Conservation (phyloP, 1,284 basidiomycete species). For the Ustilago crameri region DNA sequence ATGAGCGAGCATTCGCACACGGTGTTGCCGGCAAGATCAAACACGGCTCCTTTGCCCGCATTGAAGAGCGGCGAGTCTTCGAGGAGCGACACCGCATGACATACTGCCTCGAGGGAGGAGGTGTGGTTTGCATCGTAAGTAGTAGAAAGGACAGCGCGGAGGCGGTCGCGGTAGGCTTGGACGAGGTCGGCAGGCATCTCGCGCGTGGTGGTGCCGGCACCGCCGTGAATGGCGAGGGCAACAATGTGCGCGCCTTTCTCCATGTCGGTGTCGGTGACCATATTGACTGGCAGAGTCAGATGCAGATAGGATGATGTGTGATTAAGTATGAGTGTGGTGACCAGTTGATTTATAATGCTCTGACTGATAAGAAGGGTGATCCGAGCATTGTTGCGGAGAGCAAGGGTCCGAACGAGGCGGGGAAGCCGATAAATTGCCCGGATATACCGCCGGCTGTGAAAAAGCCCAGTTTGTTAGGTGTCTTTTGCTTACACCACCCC, state of each 20-base stretch:
- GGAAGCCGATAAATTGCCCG: slow-evolving; percentile 11
- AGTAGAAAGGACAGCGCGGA: slow-evolving; percentile 74
- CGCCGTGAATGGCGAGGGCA: slow-evolving; percentile 49
- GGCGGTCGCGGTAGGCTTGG: slow-evolving; percentile 74
- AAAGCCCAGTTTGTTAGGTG: no score
- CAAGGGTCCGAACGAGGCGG: background rate
- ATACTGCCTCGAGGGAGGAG: slow-evolving; percentile 83
- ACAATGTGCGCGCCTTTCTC: slow-evolving; percentile 20
- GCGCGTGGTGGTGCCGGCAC: slow-evolving; percentile 37
- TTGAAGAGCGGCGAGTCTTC: slow-evolving; percentile 84
- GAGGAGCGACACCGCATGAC: slow-evolving; percentile 78
- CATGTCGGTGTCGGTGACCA: background rate
- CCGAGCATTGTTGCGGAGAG: slow-evolving; percentile 10
- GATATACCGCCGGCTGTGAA: slow-evolving; percentile 1
- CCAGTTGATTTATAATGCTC: no score
- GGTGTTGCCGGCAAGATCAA: slow-evolving; percentile 71
- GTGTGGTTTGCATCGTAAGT: slow-evolving; percentile 76
- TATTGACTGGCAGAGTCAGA: no score
- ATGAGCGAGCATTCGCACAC: slow-evolving; percentile 77
- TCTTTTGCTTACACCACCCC: no score
- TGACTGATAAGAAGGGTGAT: slow-evolving; percentile 1
- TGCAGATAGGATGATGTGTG: no score
- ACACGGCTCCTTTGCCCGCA: slow-evolving; percentile 72
- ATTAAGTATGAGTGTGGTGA: no score
- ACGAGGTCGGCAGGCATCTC: slow-evolving; percentile 69